phyloP scores from a whole-genome alignment of 1,139 yeast species.

The Pichia sp. region DNA sequence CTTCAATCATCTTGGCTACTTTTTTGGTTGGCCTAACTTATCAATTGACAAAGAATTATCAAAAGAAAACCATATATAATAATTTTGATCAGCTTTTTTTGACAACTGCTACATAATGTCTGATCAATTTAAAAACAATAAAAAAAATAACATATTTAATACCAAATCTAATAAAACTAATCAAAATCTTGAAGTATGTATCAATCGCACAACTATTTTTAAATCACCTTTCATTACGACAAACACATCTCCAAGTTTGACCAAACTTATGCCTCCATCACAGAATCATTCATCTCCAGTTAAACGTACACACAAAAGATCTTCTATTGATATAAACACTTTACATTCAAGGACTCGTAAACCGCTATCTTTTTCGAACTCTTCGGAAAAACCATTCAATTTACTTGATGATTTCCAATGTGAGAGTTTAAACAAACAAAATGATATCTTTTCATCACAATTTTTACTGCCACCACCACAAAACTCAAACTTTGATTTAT shows the following conservation, averaged over 20 bases:
- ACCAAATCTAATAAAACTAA: no score
- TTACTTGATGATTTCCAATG: slow-evolving; percentile 27
- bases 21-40: background rate
- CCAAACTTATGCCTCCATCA: slow-evolving; percentile 4
- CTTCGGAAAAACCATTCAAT: slow-evolving; percentile 7
- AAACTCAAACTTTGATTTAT: background rate
- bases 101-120: background rate
- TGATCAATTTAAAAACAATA: background rate
- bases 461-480: slow-evolving; percentile 3
- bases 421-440: slow-evolving; percentile 4
- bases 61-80: background rate
- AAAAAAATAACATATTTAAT: background rate
- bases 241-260: background rate
- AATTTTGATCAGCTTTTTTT: background rate
- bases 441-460: slow-evolving; percentile 9
- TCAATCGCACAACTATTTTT: slow-evolving; percentile 1
- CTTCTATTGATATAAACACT: background rate
- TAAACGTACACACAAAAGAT: slow-evolving; percentile 1
- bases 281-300: slow-evolving; percentile 6
- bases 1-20: slow-evolving; percentile 1
- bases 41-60: background rate
- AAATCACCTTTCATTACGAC: slow-evolving; percentile 4
- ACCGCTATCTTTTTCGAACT: slow-evolving; percentile 1
- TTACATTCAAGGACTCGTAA: slow-evolving; percentile 4
- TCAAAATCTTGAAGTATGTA: background rate